Conservation (phyloP, 1,139 yeast species). For the Candida pseudocylindracea region DNA sequence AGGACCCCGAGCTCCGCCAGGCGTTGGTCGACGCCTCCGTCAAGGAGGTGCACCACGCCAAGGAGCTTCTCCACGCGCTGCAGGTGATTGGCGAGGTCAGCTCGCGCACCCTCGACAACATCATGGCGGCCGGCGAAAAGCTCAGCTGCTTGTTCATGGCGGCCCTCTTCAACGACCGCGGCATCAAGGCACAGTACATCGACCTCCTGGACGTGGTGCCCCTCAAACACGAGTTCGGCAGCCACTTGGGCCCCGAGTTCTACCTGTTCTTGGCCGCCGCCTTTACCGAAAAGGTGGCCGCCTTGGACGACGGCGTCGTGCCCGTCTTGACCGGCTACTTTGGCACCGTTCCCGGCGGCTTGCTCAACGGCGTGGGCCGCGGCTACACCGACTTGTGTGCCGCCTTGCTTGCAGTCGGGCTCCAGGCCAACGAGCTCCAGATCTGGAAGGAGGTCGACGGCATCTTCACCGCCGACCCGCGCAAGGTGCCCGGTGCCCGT, state of each 20-base stretch:
- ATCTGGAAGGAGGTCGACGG: slow-evolving; percentile 99
- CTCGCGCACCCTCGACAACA: slow-evolving; percentile 67
- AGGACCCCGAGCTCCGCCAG: slow-evolving; percentile 17
- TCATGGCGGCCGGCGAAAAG: slow-evolving; percentile 89
- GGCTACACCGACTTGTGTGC: slow-evolving; percentile 97
- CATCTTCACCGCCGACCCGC: slow-evolving; percentile 93
- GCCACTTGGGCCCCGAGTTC: slow-evolving; percentile 42
- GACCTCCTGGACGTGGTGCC: slow-evolving; percentile 61
- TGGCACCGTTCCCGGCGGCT: slow-evolving; percentile 87
- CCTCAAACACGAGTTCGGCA: slow-evolving; percentile 25
- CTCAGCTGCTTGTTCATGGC: slow-evolving; percentile 78
- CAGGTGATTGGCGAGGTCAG: slow-evolving; percentile 83
- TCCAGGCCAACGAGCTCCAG: slow-evolving; percentile 81
- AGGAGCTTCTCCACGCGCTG: slow-evolving; percentile 62
- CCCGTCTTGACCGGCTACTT: slow-evolving; percentile 95
- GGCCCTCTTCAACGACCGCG: slow-evolving; percentile 61
- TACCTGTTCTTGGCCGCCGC: slow-evolving; percentile 38
- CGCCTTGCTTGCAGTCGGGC: slow-evolving; percentile 84
- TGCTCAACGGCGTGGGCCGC: slow-evolving; percentile 80
- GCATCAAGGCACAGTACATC: slow-evolving; percentile 52
- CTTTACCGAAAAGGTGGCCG: slow-evolving; percentile 32
- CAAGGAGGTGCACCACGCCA: slow-evolving; percentile 43
- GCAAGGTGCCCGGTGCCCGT: slow-evolving; percentile 83
- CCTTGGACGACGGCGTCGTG: slow-evolving; percentile 24
- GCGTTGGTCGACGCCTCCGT: slow-evolving; percentile 33